Evolutionary conservation across 148 eudicot species (phyloP).

Genomic region (Oxyria digyna): DNA sequence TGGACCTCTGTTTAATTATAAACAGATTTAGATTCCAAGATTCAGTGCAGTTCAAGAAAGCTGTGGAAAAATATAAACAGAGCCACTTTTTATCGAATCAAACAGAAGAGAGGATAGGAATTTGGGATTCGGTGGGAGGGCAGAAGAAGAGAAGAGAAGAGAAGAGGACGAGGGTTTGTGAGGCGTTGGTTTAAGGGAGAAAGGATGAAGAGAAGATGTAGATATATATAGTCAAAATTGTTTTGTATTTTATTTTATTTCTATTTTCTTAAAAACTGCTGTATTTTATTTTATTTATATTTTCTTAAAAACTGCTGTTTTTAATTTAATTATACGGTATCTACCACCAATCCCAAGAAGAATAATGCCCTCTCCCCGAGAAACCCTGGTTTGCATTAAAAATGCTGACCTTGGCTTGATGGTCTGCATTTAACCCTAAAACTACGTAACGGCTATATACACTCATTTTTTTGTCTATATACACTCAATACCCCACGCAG

Average conservation of each 20-base stretch:
- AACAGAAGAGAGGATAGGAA: not conserved
- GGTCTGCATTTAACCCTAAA: not conserved
- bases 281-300: not conserved
- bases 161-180: not conserved
- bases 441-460: no score
- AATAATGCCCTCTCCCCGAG: not conserved
- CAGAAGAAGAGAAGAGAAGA: not conserved
- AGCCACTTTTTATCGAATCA: not conserved
- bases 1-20: not conserved
- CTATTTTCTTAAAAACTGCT: not conserved
- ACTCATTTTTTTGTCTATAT: no score
- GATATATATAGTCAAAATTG: not conserved
- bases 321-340: not conserved
- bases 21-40: not conserved
- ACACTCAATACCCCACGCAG: no score
- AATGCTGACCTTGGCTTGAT: not conserved
- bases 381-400: not conserved
- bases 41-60: slow-evolving; percentile 12
- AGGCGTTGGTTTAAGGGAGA: not conserved
- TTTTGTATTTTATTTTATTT: not conserved
- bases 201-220: not conserved
- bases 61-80: slow-evolving; percentile 11
- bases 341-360: not conserved
- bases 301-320: not conserved
- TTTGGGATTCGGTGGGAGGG: not conserved